Evolutionary conservation across 305 asterid genomes (phyloP).

Genomic region (Rubia peregrina): DNA sequence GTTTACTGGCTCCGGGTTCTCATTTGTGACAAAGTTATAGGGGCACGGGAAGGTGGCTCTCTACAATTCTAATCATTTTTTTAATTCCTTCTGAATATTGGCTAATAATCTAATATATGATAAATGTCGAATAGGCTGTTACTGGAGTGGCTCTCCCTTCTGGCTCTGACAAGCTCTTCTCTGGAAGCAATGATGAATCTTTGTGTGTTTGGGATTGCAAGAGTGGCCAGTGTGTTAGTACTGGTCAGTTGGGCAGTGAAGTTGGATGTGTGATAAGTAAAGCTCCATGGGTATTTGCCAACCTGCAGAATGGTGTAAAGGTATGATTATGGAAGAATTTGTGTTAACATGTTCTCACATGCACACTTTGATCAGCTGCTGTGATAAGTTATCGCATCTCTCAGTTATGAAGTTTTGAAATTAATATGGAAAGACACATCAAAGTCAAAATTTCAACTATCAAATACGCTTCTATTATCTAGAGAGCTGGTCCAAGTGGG

Average conservation of each 20-base stretch:
- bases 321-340: background rate
- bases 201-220: constrained; percentile 2
- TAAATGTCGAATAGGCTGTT: background rate
- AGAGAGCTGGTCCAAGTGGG: background rate
- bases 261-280: constrained; percentile 4
- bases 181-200: background rate
- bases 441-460: background rate
- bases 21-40: background rate
- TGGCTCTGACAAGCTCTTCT: background rate
- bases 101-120: background rate
- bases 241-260: background rate
- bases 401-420: background rate
- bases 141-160: background rate
- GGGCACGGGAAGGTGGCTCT: background rate
- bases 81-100: background rate
- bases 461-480: background rate
- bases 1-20: background rate
- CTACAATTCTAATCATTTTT: background rate
- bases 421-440: no score
- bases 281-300: background rate
- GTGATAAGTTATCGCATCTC: background rate
- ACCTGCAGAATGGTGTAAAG: background rate
- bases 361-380: background rate
- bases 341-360: background rate
- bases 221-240: background rate